Evolutionary conservation across 1,284 basidiomycete species (phyloP).

Genomic region (Marasmius fiardii): DNA sequence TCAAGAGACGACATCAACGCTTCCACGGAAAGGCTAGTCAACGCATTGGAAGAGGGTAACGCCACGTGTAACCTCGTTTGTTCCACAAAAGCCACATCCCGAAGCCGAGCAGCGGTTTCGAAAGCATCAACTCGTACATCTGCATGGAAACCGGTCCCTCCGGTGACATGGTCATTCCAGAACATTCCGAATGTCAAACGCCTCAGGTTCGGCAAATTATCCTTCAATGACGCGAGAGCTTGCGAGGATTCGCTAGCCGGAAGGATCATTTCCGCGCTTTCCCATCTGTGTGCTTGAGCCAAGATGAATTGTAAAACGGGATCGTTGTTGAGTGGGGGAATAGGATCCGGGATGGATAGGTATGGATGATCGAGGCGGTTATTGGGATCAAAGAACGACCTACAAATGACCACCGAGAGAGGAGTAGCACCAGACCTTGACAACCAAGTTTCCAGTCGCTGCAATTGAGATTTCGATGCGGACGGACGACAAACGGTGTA

Average conservation of each 20-base stretch:
- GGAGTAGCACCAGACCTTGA: not conserved
- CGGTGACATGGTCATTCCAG: not conserved
- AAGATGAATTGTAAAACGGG: not conserved
- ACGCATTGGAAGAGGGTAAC: not conserved
- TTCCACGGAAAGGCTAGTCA: not conserved
- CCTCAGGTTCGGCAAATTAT: not conserved
- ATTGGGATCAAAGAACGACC: conserved; percentile 1
- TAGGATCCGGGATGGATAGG: not conserved
- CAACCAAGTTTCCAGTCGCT: not conserved
- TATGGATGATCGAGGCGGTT: not conserved
- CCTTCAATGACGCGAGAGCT: not conserved
- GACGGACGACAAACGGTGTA: conserved; percentile 2
- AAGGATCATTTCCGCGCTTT: not conserved
- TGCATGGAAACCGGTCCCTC: not conserved
- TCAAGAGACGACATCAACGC: conserved; percentile 1
- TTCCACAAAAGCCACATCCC: not conserved
- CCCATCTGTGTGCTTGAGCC: not conserved
- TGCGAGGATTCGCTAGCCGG: not conserved
- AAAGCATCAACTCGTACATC: not conserved
- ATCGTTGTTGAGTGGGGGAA: not conserved
- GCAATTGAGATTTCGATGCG: not conserved
- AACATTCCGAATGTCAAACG: not conserved
- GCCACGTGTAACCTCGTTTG: not conserved
- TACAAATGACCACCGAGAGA: not conserved
- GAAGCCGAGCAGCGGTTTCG: not conserved